Conservation (phyloP, 2,329 filamentous ascomycete genomes). For the Mollisiaceae sp. region DNA sequence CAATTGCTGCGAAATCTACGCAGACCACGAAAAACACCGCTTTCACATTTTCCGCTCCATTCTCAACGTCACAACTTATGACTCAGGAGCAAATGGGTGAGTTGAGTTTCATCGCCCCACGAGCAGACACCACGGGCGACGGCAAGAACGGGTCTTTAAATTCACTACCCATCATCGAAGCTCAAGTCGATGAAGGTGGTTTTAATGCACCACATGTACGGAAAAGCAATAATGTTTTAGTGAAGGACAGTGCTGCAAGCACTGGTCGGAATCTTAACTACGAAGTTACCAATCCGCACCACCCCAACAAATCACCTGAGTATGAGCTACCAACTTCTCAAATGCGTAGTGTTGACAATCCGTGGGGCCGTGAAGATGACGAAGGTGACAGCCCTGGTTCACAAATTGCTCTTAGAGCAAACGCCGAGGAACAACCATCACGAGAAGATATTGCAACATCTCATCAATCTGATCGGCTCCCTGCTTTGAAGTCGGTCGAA, state of each 20-base stretch:
- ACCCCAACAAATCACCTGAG: constrained; percentile 14
- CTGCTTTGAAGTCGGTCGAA: neutral
- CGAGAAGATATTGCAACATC: neutral
- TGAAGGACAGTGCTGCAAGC: neutral
- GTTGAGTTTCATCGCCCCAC: neutral
- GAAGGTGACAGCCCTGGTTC: constrained; percentile 23
- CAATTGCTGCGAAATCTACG: neutral
- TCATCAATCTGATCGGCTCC: neutral
- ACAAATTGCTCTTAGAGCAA: constrained; percentile 21
- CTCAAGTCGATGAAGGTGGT: neutral
- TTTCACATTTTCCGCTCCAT: neutral
- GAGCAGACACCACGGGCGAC: neutral
- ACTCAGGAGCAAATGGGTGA: neutral
- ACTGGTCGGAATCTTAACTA: neutral
- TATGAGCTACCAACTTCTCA: constrained; percentile 25
- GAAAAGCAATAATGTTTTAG: neutral
- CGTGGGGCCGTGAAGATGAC: constrained; percentile 11
- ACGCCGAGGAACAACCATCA: neutral
- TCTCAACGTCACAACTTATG: neutral
- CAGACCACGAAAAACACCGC: constrained; percentile 1
- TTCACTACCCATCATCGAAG: neutral
- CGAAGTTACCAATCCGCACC: neutral
- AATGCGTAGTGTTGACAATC: neutral
- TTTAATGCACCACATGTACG: neutral
- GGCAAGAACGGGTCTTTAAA: neutral